Percentiles rank a stretch among this genome's conserved stretches.
Evolutionary conservation across 2,329 filamentous ascomycete species (phyloP).

Genomic region (Fusarium buxicola): DNA sequence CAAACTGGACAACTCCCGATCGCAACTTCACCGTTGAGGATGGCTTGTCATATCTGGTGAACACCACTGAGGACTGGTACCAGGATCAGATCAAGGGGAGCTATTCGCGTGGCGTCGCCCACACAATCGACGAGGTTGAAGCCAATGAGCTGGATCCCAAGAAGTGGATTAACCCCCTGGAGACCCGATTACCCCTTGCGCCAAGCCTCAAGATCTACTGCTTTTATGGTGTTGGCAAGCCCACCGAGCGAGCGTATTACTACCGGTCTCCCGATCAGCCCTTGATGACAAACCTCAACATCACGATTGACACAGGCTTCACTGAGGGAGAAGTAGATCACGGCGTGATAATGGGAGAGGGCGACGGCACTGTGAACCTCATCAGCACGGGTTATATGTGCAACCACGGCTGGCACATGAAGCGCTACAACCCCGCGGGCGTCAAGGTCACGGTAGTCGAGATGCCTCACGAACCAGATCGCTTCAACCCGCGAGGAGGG

Average conservation of each 20-base stretch:
- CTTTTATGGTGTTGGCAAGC: conserved; percentile 96
- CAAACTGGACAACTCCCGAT: conserved; percentile 72
- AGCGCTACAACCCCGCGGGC: conserved; percentile 90
- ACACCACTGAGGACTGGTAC: conserved; percentile 89
- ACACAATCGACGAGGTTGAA: conserved; percentile 82
- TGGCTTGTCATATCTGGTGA: conserved; percentile 81
- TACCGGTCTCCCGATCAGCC: conserved; percentile 79
- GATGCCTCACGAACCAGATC: conserved; percentile 96
- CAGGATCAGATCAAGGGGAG: conserved; percentile 74
- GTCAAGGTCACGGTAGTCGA: conserved; percentile 87
- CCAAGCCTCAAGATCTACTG: conserved; percentile 95
- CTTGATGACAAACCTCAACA: conserved; percentile 73
- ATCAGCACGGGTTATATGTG: conserved; percentile 97
- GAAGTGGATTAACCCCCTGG: conserved; percentile 97
- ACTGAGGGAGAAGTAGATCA: conserved; percentile 76
- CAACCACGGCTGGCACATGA: conserved; percentile 91
- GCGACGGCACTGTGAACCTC: conserved; percentile 95
- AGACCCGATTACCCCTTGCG: conserved; percentile 86
- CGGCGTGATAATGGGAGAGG: conserved; percentile 94
- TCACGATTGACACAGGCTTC: conserved; percentile 76
- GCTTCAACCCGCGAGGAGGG: conserved; percentile 84
- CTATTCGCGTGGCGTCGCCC: conserved; percentile 91
- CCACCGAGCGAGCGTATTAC: conserved; percentile 92
- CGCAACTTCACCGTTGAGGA: conserved; percentile 84
- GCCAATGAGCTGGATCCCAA: conserved; percentile 78